A percentile compares a stretch with the other conserved stretches of the same genome.
These are phyloP conservation scores for Gorgonomyces haynaldii DNA, from an alignment of 192 early-diverging fungal species.

Conservation along the genomic window DNA sequence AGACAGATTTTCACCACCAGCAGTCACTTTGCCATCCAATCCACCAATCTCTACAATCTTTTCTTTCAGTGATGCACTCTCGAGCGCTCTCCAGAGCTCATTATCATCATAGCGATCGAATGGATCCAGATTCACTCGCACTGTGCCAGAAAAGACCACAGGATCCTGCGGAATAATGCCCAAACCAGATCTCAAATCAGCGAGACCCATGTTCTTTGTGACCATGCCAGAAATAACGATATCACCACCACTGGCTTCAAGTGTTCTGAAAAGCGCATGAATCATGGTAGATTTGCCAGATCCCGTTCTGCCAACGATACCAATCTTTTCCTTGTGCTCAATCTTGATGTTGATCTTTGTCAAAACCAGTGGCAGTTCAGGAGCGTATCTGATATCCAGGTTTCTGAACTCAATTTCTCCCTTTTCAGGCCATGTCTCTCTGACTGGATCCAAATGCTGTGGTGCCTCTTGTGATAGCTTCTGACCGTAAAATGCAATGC, in stretches of 20 bases:
- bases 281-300: conserved; percentile 19
- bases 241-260: conserved; percentile 28
- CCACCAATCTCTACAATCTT: conserved; percentile 46
- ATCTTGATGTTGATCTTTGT: conserved; percentile 26
- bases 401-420: conserved; percentile 32
- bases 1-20: conserved; percentile 76
- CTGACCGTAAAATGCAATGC: neutral
- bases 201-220: conserved; percentile 18
- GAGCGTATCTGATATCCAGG: conserved; percentile 40
- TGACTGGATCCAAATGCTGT: neutral
- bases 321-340: conserved; percentile 26
- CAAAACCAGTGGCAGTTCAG: conserved; percentile 49
- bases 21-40: conserved; percentile 53
- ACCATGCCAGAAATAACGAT: conserved; percentile 21
- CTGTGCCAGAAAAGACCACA: conserved; percentile 33
- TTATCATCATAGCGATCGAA: conserved; percentile 38
- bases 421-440: conserved; percentile 28
- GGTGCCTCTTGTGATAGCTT: neutral
- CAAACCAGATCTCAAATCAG: conserved; percentile 13
- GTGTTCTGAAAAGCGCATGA: conserved; percentile 10
- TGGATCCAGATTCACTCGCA: conserved; percentile 61
- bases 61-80: conserved; percentile 49
- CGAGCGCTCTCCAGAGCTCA: conserved; percentile 59
- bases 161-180: conserved; percentile 29
- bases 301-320: conserved; percentile 35